Evolutionary conservation across 2,329 filamentous ascomycete species (phyloP), one percentile per base, ranked within the genome.

Genomic region (Cercospora zeae-maydis): DNA sequence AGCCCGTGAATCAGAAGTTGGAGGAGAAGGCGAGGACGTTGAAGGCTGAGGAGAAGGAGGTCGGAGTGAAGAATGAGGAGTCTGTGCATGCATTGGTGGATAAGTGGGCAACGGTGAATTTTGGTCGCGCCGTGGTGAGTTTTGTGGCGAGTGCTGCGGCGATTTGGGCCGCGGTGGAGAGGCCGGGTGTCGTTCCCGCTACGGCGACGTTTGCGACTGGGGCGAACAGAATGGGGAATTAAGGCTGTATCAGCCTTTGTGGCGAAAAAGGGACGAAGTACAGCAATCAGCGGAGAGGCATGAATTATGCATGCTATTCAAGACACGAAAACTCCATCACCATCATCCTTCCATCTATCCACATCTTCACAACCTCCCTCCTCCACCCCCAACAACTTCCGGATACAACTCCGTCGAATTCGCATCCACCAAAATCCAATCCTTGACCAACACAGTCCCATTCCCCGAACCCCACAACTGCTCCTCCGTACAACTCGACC

Each of bases 41-140:
- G 71, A 67, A 3, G 68, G 74, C 73, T 27, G 78, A 79, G 59
- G 72, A 72, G 1, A 13, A 49, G 13, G 80, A 81, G 61, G 69
- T 71, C 4, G 77, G 74, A 3, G 68, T 76, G 31, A 71, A 69
- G 30, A 73, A 78, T 58, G 78, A 77, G 49, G 79, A 82, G 74
- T 81, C 76, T 0, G 77, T 78, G 7, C 82, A 84, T 72, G 77
- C 75, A 62, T 71, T 86, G 67, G 77, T 87, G 37, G 83, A 86
- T 68, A 76, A 75, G 62, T 87, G 84, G 84, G 83, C 78, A 2
- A 74, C 78, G 55, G 70, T 85, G 68, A 86, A 86, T 68, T 65
- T 86, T 36, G 78, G 74, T 5, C 71, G 82, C 16, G 75, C 76
- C 1, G 59, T 75, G 11, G 62, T 73, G 37, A 63, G 68, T 52